Base-by-base conservation (phyloP, 163 green algal species). In the Trebouxia gelatinosa region DNA sequence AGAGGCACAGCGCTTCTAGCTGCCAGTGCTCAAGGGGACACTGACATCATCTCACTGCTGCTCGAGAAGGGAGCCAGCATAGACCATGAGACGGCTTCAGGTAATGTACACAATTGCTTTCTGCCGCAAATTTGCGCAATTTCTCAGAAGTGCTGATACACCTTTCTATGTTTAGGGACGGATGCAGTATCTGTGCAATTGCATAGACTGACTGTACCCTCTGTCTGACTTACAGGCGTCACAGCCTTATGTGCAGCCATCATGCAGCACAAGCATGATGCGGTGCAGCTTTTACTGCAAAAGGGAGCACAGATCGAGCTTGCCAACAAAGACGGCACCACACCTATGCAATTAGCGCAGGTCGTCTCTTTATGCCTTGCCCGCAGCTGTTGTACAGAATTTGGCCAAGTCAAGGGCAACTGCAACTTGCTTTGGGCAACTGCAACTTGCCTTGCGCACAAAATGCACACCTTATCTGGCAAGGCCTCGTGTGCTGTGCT, bases 1-100 rank as follows among this genome's bases (percentile, higher is more conserved):
- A 62, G 68, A 39, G 68, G 68, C 43, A 76, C 68, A 21, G 68
- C 68, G 2, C 40, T 76, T 28, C n/a, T 76, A 31, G 29, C 68
- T 62, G 68, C 68, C 38, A 61, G 40, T 26, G 19, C 40, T 13
- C 40, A 76, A 16, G 68, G 68, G 7, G 68, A 76, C 31, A 6
- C 19, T 3, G 68, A 76, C 9, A 76, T 38, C 2, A 19, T 62
- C 28, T 43, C 29, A 29, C 68, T 76, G 6, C 62, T 76, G 68
- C 16, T 76, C 32, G 29, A 76, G 31, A 6, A 76, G 6, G 68
- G 40, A 16, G 68, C 68, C 31, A 31, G 23, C 9, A n/a, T 62
- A 4, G 16, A 72, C 23, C 21, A 50, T 31, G 64, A 72, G 35
- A 72, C 64, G 26, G 64, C 64, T 23, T 26, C 37, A 51, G 64